Conservation (phyloP, 148 eudicot genomes). For the Beta vulgaris region DNA sequence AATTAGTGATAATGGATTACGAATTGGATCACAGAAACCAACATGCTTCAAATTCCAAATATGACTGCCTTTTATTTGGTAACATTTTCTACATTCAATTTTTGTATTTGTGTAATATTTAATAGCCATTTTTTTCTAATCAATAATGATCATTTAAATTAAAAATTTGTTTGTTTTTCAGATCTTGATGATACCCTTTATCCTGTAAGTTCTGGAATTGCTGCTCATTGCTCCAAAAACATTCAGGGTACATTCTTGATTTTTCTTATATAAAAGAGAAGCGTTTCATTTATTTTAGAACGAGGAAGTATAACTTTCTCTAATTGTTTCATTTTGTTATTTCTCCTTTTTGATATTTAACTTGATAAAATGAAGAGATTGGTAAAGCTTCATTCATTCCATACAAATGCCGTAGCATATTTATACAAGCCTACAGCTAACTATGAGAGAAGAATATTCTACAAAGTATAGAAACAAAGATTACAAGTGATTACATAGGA, state of each 20-base stretch:
- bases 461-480: too few species aligned
- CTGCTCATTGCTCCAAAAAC: conserved; percentile 53
- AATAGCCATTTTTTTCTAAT: not conserved
- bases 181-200: conserved; percentile 98
- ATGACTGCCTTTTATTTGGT: conserved; percentile 91
- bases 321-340: not conserved
- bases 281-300: too few species aligned
- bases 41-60: conserved; percentile 40
- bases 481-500: too few species aligned
- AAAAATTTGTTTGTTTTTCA: conserved; percentile 35
- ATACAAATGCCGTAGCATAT: too few species aligned
- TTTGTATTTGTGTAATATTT: not conserved
- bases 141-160: not conserved
- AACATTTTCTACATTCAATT: not conserved
- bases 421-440: too few species aligned
- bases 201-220: conserved; percentile 75
- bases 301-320: too few species aligned
- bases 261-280: not conserved
- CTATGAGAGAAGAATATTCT: too few species aligned
- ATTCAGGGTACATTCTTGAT: conserved; percentile 49
- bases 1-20: conserved; percentile 5
- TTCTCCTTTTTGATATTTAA: not conserved
- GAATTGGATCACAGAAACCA: conserved; percentile 25
- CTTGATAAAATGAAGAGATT: not conserved
- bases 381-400: too few species aligned